phyloP scores from a whole-genome alignment of 805 yeast species.

The Pichia heedii region DNA sequence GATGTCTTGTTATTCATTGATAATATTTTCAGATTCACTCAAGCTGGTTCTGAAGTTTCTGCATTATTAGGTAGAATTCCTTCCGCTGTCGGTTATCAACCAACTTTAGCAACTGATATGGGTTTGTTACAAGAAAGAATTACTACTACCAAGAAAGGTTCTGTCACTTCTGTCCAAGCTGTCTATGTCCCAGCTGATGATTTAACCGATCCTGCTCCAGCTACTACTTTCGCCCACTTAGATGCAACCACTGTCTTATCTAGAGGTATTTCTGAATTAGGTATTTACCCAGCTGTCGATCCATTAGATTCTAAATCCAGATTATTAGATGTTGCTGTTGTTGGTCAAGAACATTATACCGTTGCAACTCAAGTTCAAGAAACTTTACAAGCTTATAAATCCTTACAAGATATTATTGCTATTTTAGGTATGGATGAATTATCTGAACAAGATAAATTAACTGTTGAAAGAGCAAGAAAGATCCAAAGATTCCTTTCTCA shows the following conservation, averaged over 20 bases:
- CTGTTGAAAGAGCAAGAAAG: constrained; percentile 99
- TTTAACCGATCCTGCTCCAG: constrained; percentile 99
- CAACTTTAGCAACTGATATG: constrained; percentile 99
- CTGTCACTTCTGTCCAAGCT: constrained; percentile 99
- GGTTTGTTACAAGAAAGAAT: constrained; percentile 99
- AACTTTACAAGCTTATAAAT: constrained; percentile 99
- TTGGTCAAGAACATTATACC: constrained; percentile 98
- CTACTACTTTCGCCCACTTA: constrained; percentile 99
- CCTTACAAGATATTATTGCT: constrained; percentile 99
- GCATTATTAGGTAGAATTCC: constrained; percentile 99
- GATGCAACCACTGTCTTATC: constrained; percentile 99
- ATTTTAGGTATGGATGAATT: constrained; percentile 99
- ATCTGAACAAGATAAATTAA: constrained; percentile 96
- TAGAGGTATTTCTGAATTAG: constrained; percentile 98
- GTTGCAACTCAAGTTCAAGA: constrained; percentile 94
- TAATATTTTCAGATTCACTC: constrained; percentile 99
- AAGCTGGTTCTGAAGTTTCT: constrained; percentile 99
- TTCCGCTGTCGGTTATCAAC: constrained; percentile 99
- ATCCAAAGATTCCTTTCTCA: constrained; percentile 99
- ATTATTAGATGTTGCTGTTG: constrained; percentile 93
- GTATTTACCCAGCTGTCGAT: constrained; percentile 99
- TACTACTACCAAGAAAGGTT: constrained; percentile 99
- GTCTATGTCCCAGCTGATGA: constrained; percentile 99
- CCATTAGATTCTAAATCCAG: constrained; percentile 99
- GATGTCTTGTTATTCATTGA: constrained; percentile 99